Evolutionary conservation across 2,329 filamentous ascomycete species (phyloP).

Genomic region (Aaosphaeria pasadenensis): DNA sequence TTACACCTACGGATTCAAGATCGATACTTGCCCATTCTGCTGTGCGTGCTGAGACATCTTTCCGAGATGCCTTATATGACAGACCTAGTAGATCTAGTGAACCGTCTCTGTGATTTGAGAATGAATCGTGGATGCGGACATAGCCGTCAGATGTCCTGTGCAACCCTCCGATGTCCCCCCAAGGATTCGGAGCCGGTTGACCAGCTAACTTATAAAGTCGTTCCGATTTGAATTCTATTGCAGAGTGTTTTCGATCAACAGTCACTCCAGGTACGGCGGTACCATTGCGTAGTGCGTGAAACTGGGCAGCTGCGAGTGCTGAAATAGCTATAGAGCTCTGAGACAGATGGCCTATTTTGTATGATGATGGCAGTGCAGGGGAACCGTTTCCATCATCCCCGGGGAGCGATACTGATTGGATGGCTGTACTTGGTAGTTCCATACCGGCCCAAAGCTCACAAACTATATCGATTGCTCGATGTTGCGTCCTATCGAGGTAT

Average conservation of each 20-base stretch:
- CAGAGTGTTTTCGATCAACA: slow-evolving; percentile 47
- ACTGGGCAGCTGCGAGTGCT: slow-evolving; percentile 48
- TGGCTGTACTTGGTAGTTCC: slow-evolving; percentile 16
- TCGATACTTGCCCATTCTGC: slow-evolving; percentile 44
- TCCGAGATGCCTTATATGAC: slow-evolving; percentile 25
- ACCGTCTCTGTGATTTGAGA: slow-evolving; percentile 50
- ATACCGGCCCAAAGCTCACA: slow-evolving; percentile 29
- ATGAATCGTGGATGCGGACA: slow-evolving; percentile 55
- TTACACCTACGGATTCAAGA: slow-evolving; percentile 51
- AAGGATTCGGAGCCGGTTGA: slow-evolving; percentile 28
- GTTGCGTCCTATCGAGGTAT: not conserved
- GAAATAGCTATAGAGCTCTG: slow-evolving; percentile 53
- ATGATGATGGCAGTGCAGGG: slow-evolving; percentile 48
- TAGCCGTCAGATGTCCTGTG: slow-evolving; percentile 52
- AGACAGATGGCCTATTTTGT: slow-evolving; percentile 53
- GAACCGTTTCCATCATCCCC: slow-evolving; percentile 3
- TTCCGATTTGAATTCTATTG: slow-evolving; percentile 55
- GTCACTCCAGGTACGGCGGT: slow-evolving; percentile 35
- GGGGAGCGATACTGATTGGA: slow-evolving; percentile 18
- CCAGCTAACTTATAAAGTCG: slow-evolving; percentile 47
- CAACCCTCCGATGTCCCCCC: slow-evolving; percentile 50
- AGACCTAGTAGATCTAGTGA: slow-evolving; percentile 46
- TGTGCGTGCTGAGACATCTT: slow-evolving; percentile 40
- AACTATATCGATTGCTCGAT: slow-evolving; percentile 22
- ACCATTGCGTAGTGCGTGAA: slow-evolving; percentile 38